Base-by-base conservation (phyloP, 192 early-diverging fungal species). In the Cladochytrium replicatum region DNA sequence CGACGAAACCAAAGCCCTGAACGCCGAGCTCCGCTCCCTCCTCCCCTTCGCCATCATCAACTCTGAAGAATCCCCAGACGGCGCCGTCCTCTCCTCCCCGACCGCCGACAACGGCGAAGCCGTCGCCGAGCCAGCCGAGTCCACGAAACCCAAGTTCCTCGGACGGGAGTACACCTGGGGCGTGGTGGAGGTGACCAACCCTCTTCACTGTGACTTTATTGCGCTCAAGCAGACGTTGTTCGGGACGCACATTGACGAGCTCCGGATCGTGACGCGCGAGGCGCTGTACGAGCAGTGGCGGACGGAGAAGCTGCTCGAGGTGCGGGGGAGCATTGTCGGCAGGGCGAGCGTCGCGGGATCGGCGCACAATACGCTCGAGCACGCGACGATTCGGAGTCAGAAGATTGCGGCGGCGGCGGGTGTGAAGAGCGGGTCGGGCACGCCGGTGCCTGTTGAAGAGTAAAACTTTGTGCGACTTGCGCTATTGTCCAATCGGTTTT, bases 31-130 rank as follows among this genome's bases (percentile, higher is more conserved):
- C 1, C 58, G 60, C 11, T 26, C 43, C 1, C 43, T 70, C 22
- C 28, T 74, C 1, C 72, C 72, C 22, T 75, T 75, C 44, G 58
- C 62, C 21, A 43, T 75, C 29, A 54, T 75, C 38, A 75, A 75
- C 50, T 50, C 63, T 26, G 72, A 75, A 43, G 67, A 69, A 48
- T 13, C 51, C 25, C 43, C 39, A 13, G 45, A 48, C 11, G 49
- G 11, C n/a, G 65, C 42, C 17, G 54, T 32, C 15, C 29, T 39
- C 31, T 23, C 56, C 17, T 19, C 51, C 17, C 53, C 39, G 22
- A 29, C 51, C 25, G 26, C 25, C n/a, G 57, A 29, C 2, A 50
- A 52, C 21, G 49, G 30, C 19, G 44, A 61, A 13, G 29, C 32
- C 23, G 52, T 19, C 4, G 27, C 43, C 0, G 29, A 29, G 13